A percentile compares a stretch with the other conserved stretches of the same genome.
These are phyloP conservation scores for Paspalum notatum DNA, from an alignment of 176 grass and related monocot species.

Conservation along the genomic window DNA sequence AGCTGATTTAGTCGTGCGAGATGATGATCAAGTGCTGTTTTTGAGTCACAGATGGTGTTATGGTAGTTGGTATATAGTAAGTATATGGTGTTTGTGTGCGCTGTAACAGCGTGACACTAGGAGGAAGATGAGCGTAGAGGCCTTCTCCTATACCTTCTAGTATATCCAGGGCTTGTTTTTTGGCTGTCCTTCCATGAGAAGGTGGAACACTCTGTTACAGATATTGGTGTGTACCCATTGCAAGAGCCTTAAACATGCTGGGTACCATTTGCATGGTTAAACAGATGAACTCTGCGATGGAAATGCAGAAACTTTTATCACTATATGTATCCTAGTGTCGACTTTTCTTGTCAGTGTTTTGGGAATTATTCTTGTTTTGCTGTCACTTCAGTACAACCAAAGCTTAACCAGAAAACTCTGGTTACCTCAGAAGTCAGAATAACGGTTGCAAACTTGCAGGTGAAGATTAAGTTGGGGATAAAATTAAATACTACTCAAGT, in stretches of 20 bases:
- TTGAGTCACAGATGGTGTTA: conserved; percentile 36
- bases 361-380: not conserved
- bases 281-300: conserved; percentile 8
- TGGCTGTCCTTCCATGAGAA: conserved; percentile 35
- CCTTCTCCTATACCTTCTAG: conserved; percentile 47
- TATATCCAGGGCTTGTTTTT: conserved; percentile 34
- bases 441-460: not conserved
- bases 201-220: conserved; percentile 29
- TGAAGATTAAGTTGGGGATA: not conserved
- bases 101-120: conserved; percentile 37
- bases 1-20: conserved; percentile 48
- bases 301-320: conserved; percentile 6
- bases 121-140: conserved; percentile 30
- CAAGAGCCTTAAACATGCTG: not conserved
- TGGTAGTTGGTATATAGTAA: conserved; percentile 42
- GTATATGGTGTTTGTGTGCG: conserved; percentile 34
- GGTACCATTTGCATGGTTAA: not conserved
- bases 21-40: conserved; percentile 41
- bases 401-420: not conserved
- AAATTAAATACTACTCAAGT: not conserved
- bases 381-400: not conserved
- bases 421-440: not conserved
- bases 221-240: conserved; percentile 32
- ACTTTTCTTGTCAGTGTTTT: not conserved
- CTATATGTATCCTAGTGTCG: not conserved